phyloP scores from a whole-genome alignment of 1,139 yeast species.

The Lodderomyces metapsilosis region DNA sequence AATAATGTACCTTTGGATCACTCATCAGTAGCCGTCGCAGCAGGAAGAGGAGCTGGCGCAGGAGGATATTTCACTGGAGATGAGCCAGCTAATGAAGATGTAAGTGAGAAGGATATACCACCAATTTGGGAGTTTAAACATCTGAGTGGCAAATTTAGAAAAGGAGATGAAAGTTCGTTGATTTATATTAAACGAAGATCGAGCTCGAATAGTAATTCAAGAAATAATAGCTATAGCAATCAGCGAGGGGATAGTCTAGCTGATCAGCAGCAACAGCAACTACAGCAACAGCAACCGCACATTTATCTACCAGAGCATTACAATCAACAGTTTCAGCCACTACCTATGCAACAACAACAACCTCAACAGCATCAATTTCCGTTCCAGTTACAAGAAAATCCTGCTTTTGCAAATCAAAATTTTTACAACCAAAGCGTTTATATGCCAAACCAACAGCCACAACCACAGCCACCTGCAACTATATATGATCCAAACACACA shows the following conservation, averaged over 20 bases:
- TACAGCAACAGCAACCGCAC: slow-evolving; percentile 11
- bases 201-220: slow-evolving; percentile 27
- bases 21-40: no score
- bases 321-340: slow-evolving; percentile 7
- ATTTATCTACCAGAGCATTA: slow-evolving; percentile 11
- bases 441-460: not conserved
- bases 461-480: not conserved
- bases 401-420: not conserved
- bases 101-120: slow-evolving; percentile 24
- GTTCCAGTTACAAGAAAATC: slow-evolving; percentile 2
- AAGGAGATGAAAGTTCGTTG: slow-evolving; percentile 69
- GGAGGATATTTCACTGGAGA: not conserved
- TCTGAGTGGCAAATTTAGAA: slow-evolving; percentile 70
- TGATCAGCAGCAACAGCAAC: slow-evolving; percentile 10
- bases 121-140: slow-evolving; percentile 87
- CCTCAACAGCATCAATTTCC: slow-evolving; percentile 9
- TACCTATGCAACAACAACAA: slow-evolving; percentile 10
- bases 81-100: not conserved
- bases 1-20: not conserved
- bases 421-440: not conserved
- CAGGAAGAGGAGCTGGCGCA: not conserved
- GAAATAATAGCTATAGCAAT: slow-evolving; percentile 15
- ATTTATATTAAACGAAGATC: slow-evolving; percentile 68
- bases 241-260: slow-evolving; percentile 3
- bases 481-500: not conserved